Percentiles rank a stretch among this genome's conserved stretches.
These are phyloP conservation scores for Colletotrichum sp. DNA, from an alignment of 2,329 filamentous ascomycete genomes.

Conservation along the genomic window DNA sequence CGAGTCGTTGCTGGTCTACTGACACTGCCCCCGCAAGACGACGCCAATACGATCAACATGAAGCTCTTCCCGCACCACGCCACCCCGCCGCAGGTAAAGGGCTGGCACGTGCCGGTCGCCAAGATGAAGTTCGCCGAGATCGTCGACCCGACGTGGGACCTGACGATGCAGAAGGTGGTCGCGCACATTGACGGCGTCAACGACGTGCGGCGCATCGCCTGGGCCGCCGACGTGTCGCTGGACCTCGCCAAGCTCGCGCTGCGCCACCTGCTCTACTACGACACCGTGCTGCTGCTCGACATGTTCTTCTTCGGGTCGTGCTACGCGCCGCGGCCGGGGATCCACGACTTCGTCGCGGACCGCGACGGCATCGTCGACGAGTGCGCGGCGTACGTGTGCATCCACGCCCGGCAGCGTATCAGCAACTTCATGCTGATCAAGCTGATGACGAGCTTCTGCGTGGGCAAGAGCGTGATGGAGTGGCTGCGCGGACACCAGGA, in stretches of 20 bases:
- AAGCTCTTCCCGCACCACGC: conserved; percentile 89
- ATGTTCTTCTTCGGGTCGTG: conserved; percentile 94
- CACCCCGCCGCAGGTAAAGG: conserved; percentile 76
- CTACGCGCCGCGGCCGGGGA: conserved; percentile 80
- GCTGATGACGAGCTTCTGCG: conserved; percentile 84
- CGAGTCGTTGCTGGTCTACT: too few relatives aligned
- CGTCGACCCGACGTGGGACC: conserved; percentile 73
- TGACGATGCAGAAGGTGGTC: conserved; percentile 80
- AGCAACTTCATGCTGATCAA: conserved; percentile 73
- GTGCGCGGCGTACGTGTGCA: conserved; percentile 83
- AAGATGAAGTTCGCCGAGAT: conserved; percentile 70
- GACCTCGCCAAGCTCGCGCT: conserved; percentile 86
- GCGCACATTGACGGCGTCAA: conserved; percentile 90
- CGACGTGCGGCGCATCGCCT: conserved; percentile 85
- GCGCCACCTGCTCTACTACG: conserved; percentile 90
- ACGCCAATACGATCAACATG: conserved; percentile 94
- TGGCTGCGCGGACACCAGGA: conserved; percentile 82
- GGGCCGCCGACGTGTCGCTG: conserved; percentile 83
- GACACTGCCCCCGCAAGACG: conserved; percentile 60
- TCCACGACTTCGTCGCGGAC: conserved; percentile 81
- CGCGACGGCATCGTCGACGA: conserved; percentile 79
- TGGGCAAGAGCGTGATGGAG: conserved; percentile 83
- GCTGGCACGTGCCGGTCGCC: conserved; percentile 88
- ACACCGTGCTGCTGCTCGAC: conserved; percentile 87
- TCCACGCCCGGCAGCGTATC: conserved; percentile 44